phyloP scores from a whole-genome alignment of 257 asterid genomes.

The Henckelia pumila region DNA sequence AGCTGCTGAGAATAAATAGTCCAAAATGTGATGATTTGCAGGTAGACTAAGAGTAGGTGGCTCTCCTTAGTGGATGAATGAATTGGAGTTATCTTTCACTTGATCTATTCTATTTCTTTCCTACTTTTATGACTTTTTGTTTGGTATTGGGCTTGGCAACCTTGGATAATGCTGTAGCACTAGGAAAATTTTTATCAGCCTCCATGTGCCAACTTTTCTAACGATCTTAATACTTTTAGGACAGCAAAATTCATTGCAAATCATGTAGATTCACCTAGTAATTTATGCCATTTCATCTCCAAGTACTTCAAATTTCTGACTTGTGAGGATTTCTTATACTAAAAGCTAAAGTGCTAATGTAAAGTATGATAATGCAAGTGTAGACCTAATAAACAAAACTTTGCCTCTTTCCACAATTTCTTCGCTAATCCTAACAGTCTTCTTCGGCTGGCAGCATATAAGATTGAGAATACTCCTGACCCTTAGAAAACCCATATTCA shows the following conservation, averaged over 20 bases:
- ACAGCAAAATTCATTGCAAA: neutral
- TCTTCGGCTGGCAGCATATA: too few species aligned
- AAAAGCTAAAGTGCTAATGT: too few species aligned
- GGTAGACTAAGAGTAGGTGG: slow-evolving; percentile 45
- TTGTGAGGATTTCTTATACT: neutral
- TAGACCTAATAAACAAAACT: too few species aligned
- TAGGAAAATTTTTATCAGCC: slow-evolving; percentile 20
- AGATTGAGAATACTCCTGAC: neutral
- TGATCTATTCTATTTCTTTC: slow-evolving; percentile 27
- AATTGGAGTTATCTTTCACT: slow-evolving; percentile 45
- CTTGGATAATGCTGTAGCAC: slow-evolving; percentile 31
- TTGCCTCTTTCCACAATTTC: neutral
- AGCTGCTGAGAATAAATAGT: slow-evolving; percentile 26
- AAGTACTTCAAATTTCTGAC: too few species aligned
- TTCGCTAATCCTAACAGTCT: too few species aligned
- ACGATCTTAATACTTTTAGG: neutral
- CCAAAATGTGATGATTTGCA: slow-evolving; percentile 55
- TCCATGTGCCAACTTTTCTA: neutral
- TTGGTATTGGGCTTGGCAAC: slow-evolving; percentile 39
- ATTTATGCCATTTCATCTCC: too few species aligned
- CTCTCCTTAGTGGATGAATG: slow-evolving; percentile 50
- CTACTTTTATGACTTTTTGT: slow-evolving; percentile 36
- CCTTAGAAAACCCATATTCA: neutral
- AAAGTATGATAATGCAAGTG: too few species aligned
- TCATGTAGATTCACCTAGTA: too few species aligned